Conservation (phyloP, 768 basidiomycete genomes). For the Suillus occidentalis region DNA sequence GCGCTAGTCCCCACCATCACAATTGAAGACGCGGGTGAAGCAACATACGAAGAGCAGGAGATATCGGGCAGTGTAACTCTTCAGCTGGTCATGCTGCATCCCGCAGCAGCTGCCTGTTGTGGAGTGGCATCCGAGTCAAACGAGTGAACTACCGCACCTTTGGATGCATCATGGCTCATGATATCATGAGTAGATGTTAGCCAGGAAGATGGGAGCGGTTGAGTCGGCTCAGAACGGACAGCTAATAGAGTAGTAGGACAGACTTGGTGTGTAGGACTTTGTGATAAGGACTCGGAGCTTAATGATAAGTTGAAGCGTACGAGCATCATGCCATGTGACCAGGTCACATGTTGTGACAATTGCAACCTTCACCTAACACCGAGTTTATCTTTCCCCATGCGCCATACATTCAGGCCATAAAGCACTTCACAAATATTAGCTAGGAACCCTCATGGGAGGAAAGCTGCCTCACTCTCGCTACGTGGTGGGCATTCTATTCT, state of each 20-base stretch:
- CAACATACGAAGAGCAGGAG: conserved; percentile 18
- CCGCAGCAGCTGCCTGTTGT: conserved; percentile 62
- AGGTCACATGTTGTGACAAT: too few relatives aligned
- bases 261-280: neutral
- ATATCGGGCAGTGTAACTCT: conserved; percentile 17
- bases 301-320: too few relatives aligned
- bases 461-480: conserved; percentile 62
- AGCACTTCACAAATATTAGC: conserved; percentile 48
- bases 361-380: conserved; percentile 4
- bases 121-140: conserved; percentile 80
- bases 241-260: neutral
- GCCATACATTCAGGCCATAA: conserved; percentile 47
- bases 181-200: conserved; percentile 42
- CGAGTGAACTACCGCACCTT: conserved; percentile 58
- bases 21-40: conserved; percentile 53
- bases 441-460: conserved; percentile 63
- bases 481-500: conserved; percentile 74
- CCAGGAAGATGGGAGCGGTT: conserved; percentile 4
- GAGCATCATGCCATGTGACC: too few relatives aligned
- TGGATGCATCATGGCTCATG: conserved; percentile 46
- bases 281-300: too few relatives aligned
- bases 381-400: conserved; percentile 54
- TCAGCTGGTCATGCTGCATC: conserved; percentile 52
- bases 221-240: neutral
- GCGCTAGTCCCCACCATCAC: conserved; percentile 72